Evolutionary conservation across 305 asterid genomes (phyloP).

Genomic region (Fraxinus albicans): DNA sequence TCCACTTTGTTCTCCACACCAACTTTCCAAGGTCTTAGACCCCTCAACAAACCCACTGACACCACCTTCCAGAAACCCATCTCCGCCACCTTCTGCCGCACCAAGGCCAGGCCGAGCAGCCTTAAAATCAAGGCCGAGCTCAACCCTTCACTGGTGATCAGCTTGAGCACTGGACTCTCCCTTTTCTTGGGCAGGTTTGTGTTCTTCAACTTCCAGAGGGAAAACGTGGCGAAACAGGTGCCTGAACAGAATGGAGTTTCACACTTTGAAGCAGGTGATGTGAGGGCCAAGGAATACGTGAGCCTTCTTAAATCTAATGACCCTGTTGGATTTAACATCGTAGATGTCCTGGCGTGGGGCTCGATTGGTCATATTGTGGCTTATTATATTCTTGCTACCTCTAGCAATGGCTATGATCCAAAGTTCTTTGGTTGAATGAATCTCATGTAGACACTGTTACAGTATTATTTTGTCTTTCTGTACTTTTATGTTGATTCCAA

Average conservation of each 20-base stretch:
- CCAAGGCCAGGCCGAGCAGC: conserved; percentile 27
- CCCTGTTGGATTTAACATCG: conserved; percentile 90
- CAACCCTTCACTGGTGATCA: conserved; percentile 68
- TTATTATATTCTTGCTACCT: conserved; percentile 81
- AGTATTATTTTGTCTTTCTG: background rate
- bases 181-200: conserved; percentile 86
- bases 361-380: conserved; percentile 95
- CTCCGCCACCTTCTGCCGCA: conserved; percentile 40
- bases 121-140: conserved; percentile 64
- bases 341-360: conserved; percentile 94
- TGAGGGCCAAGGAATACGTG: conserved; percentile 86
- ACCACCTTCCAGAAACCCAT: conserved; percentile 23
- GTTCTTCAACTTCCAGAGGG: conserved; percentile 93
- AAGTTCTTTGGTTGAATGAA: conserved; percentile 51
- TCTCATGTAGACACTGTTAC: background rate
- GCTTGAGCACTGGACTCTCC: conserved; percentile 87
- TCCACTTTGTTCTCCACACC: conserved; percentile 73
- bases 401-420: conserved; percentile 93
- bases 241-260: conserved; percentile 84
- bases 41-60: conserved; percentile 68
- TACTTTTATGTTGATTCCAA: background rate
- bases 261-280: conserved; percentile 90
- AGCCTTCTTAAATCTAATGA: conserved; percentile 87
- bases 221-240: conserved; percentile 87
- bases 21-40: conserved; percentile 77